Conservation (phyloP, 805 yeast genomes). For the Nakazawaea wyomingensis region DNA sequence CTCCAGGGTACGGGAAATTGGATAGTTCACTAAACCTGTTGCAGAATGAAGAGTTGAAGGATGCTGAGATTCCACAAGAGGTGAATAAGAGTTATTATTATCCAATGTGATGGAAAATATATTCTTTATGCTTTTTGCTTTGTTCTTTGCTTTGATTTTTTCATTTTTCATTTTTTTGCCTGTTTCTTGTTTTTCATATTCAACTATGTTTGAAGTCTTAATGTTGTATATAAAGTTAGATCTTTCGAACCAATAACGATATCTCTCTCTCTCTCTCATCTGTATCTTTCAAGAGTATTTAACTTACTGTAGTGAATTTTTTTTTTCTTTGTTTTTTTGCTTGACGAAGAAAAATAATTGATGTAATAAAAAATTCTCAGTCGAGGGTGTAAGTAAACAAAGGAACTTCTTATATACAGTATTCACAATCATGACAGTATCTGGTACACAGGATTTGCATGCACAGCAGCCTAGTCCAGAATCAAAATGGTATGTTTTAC, state of each 20-base stretch:
- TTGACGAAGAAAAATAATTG: too few relatives aligned
- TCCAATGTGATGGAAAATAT: neutral
- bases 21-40: slow-evolving; percentile 15
- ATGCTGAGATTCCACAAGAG: slow-evolving; percentile 34
- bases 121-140: too few relatives aligned
- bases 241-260: too few relatives aligned
- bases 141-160: too few relatives aligned
- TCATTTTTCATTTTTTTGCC: too few relatives aligned
- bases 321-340: too few relatives aligned
- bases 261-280: too few relatives aligned
- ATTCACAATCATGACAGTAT: neutral
- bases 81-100: slow-evolving; percentile 30
- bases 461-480: neutral
- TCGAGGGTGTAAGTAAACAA: neutral
- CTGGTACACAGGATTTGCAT: neutral
- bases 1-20: slow-evolving; percentile 26
- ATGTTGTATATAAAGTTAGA: too few relatives aligned
- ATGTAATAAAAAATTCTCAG: neutral
- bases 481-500: neutral
- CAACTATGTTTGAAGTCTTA: too few relatives aligned
- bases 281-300: too few relatives aligned
- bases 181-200: too few relatives aligned
- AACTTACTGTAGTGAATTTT: too few relatives aligned
- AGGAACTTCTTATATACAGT: neutral
- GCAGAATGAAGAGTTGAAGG: slow-evolving; percentile 20